Evolutionary conservation across 2,329 filamentous ascomycete genomes (phyloP), one percentile per base, ranked within the genome.

Genomic region (Exophiala xenobiotica): DNA sequence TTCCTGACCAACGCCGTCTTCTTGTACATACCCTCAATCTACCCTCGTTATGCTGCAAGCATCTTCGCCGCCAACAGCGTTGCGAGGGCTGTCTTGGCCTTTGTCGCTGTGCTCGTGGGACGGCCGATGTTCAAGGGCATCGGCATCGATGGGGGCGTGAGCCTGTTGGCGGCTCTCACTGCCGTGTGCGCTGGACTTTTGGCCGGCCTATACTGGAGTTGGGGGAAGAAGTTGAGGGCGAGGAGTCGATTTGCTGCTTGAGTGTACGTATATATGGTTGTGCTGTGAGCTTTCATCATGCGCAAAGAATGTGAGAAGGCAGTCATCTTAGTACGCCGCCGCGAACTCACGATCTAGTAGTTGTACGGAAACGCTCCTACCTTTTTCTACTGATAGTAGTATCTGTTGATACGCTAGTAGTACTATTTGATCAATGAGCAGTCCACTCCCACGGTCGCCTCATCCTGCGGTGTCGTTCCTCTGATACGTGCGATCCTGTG

Each of bases 21-120:
- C 49, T 48, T 72, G 23, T 72, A 73, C 44, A 61, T 73, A n/a
- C 61, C 67, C 1, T 37, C 65, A 2, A 62, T 60, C 6, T 70
- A 70, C 45, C 67, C 67, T 1, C 58, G 58, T 42, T 70, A 70
- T 27, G 61, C 65, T 4, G 67, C 65, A 1, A 66, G 63, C 27
- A 55, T 68, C 19, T 67, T 69, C 45, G 67, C 66, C 0, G 64
- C 61, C 3, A 69, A 67, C 47, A 65, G 66, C 43, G 60, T 68
- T 14, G 46, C 49, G 49, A 53, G 65, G 3, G 58, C 57, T 31
- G 53, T 56, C 3, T 54, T 66, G 16, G 66, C 65, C 24, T 54
- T 59, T 61, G 61, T 67, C 39, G 52, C 63, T 52, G 45, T 73
- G 39, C n/a, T 72, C 47, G 64, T 67, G 35, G 53, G 64, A 8